Evolutionary conservation across 768 basidiomycete species (phyloP).

Genomic region (Collybiopsis confluens): DNA sequence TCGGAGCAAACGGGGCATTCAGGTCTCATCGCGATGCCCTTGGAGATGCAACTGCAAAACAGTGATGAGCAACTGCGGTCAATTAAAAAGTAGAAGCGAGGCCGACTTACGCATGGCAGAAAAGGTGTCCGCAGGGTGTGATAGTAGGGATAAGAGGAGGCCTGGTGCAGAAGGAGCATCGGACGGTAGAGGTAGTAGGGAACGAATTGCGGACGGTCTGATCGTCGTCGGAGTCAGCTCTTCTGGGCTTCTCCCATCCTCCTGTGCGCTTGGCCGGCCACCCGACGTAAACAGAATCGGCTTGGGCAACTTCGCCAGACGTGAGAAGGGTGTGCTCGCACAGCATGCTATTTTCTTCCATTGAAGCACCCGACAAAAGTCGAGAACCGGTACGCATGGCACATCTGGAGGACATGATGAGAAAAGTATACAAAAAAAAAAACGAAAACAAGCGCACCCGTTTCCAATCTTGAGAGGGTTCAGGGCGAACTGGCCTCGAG

Average conservation of each 20-base stretch:
- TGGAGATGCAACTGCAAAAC: slow-evolving; percentile 13
- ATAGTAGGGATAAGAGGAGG: slow-evolving; percentile 28
- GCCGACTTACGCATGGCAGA: slow-evolving; percentile 8
- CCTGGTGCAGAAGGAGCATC: slow-evolving; percentile 27
- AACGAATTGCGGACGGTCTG: neutral
- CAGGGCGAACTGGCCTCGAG: slow-evolving; percentile 39
- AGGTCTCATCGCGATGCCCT: slow-evolving; percentile 4
- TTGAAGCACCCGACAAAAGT: slow-evolving; percentile 44
- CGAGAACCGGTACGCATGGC: slow-evolving; percentile 43
- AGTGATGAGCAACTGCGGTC: neutral
- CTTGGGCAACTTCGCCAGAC: slow-evolving; percentile 42
- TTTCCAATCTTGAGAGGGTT: slow-evolving; percentile 37
- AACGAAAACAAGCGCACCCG: slow-evolving; percentile 19
- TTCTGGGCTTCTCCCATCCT: slow-evolving; percentile 14
- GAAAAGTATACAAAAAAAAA: neutral
- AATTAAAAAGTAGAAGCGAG: neutral
- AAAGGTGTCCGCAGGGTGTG: slow-evolving; percentile 25
- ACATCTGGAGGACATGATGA: slow-evolving; percentile 22
- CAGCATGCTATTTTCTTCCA: slow-evolving; percentile 46
- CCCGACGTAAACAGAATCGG: slow-evolving; percentile 33
- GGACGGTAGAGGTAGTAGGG: slow-evolving; percentile 12
- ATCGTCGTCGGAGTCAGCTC: slow-evolving; percentile 2
- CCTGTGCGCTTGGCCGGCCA: slow-evolving; percentile 37
- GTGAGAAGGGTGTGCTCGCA: slow-evolving; percentile 44
- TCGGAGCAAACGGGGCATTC: slow-evolving; percentile 18